Percentiles rank a stretch among this genome's conserved stretches.
Evolutionary conservation across 495 filamentous ascomycete genomes (phyloP).

Genomic region (Rostrohypoxylon terebratum): DNA sequence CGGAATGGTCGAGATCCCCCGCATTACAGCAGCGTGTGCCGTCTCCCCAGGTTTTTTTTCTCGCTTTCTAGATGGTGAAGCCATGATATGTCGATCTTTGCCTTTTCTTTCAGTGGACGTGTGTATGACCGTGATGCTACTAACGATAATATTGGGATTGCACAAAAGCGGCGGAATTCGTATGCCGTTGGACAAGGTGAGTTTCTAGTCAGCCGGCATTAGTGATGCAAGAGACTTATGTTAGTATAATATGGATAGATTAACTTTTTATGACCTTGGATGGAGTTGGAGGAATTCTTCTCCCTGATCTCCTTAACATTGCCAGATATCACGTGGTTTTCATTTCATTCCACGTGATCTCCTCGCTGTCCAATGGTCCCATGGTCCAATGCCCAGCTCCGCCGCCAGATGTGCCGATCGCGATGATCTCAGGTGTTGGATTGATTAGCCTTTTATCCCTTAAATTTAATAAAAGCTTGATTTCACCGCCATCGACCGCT

Average conservation of each 20-base stretch:
- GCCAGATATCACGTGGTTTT: constrained; percentile 8
- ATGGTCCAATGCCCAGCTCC: too few relatives aligned
- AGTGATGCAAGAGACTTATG: not conserved
- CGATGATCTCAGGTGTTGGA: not conserved
- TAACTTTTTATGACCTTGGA: not conserved
- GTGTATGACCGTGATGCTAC: not conserved
- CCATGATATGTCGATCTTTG: not conserved
- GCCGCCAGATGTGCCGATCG: not conserved
- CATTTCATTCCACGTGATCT: constrained; percentile 4
- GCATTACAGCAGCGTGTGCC: not conserved
- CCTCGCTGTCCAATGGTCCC: not conserved
- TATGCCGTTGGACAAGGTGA: not conserved
- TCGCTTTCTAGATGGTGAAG: not conserved
- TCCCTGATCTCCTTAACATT: not conserved
- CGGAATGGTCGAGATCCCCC: not conserved
- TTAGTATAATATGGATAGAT: not conserved
- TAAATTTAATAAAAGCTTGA: constrained; percentile 15
- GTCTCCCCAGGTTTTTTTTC: not conserved
- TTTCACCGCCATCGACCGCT: constrained; percentile 3
- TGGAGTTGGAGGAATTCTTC: not conserved
- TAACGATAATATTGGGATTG: not conserved
- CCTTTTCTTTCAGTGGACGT: not conserved
- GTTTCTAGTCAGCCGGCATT: not conserved
- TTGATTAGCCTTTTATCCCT: not conserved
- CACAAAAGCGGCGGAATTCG: not conserved